phyloP scores from a whole-genome alignment of 345 rosid genomes.

The Combretum micranthum region DNA sequence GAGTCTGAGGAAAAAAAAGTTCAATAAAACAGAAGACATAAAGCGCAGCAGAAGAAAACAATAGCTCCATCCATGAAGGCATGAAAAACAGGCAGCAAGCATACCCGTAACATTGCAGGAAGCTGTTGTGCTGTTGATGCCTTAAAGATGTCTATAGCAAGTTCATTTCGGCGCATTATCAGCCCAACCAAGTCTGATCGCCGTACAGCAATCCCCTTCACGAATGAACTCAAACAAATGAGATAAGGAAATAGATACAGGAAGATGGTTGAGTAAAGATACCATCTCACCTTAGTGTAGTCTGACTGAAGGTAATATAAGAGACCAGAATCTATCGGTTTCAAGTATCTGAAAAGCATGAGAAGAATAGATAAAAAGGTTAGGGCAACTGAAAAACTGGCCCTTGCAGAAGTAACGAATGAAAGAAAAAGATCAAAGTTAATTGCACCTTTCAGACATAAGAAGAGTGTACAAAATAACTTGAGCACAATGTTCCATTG shows the following conservation, averaged over 20 bases:
- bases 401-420: constrained; percentile 1
- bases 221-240: constrained; percentile 13
- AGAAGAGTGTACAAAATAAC: constrained; percentile 93
- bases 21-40: constrained; percentile 4
- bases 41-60: not conserved
- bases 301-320: constrained; percentile 86
- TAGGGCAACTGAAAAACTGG: constrained; percentile 4
- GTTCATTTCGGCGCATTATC: no score
- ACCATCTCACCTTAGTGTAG: constrained; percentile 60
- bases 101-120: not conserved
- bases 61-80: not conserved
- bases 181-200: no score
- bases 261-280: constrained; percentile 1
- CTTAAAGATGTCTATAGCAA: no score
- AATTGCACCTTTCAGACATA: constrained; percentile 85
- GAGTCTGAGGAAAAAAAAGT: constrained; percentile 39
- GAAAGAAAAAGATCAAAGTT: constrained; percentile 5
- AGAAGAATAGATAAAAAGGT: constrained; percentile 7
- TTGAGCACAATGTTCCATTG: constrained; percentile 86
- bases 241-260: constrained; percentile 3
- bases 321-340: constrained; percentile 76
- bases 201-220: not conserved
- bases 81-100: constrained; percentile 10
- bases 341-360: constrained; percentile 49
- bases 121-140: no score